These are phyloP conservation scores for Mucor circinelloides DNA, from an alignment of 371 early-diverging fungal genomes.

Conservation along the genomic window DNA sequence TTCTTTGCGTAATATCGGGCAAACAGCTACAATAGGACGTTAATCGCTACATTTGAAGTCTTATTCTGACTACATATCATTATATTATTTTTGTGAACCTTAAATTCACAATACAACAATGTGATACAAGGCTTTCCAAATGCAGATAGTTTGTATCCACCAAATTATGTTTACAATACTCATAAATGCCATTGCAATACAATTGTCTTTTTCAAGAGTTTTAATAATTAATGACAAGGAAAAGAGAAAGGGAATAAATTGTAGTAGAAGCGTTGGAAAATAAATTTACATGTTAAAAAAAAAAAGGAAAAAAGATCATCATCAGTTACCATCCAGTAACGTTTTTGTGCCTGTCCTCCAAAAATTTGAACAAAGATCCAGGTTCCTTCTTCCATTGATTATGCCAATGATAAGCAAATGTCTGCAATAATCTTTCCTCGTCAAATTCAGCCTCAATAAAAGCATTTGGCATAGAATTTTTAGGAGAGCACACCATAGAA, in stretches of 20 bases:
- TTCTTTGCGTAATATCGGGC: too few species aligned
- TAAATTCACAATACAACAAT: too few species aligned
- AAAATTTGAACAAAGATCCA: slow-evolving; percentile 49
- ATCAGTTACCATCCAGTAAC: slow-evolving; percentile 41
- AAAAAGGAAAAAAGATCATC: not conserved
- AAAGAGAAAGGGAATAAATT: not conserved
- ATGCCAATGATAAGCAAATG: slow-evolving; percentile 62
- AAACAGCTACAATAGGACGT: too few species aligned
- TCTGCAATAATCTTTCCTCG: slow-evolving; percentile 40
- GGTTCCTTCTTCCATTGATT: slow-evolving; percentile 59
- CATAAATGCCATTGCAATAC: too few species aligned
- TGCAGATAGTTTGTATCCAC: too few species aligned
- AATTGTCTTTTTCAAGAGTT: not conserved
- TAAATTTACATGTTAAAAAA: not conserved
- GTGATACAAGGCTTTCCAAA: too few species aligned
- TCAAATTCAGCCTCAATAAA: slow-evolving; percentile 51
- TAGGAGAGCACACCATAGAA: slow-evolving; percentile 50
- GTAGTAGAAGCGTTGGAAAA: not conserved
- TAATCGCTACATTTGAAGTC: too few species aligned
- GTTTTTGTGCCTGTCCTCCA: slow-evolving; percentile 46
- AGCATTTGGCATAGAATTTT: slow-evolving; percentile 57
- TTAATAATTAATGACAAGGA: not conserved
- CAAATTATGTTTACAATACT: too few species aligned
- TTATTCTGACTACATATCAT: too few species aligned
- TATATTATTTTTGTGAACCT: too few species aligned